A percentile compares a stretch with the other conserved stretches of the same genome.
Conservation (phyloP, 768 basidiomycete species). For the Macrolepiota fuliginosa region DNA sequence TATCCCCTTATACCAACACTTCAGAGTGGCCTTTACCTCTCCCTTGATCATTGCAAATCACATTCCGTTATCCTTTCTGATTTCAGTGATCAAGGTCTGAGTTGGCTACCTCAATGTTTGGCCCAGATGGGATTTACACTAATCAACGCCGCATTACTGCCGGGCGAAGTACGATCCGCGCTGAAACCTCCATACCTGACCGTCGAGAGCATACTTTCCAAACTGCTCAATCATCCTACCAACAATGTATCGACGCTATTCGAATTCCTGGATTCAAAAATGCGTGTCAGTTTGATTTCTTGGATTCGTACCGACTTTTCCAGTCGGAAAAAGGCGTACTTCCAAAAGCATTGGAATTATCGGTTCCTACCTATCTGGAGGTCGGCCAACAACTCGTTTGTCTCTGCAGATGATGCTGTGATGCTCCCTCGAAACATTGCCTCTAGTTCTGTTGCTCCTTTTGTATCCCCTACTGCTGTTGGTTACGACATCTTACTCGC, state of each 20-base stretch:
- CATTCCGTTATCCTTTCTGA: conserved; percentile 23
- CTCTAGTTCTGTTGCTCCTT: background rate
- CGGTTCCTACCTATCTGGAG: conserved; percentile 3
- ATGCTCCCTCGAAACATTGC: conserved; percentile 7
- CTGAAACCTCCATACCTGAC: background rate
- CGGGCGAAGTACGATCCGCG: conserved; percentile 12
- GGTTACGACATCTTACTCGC: background rate
- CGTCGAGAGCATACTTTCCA: background rate
- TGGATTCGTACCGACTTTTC: background rate
- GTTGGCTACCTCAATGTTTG: conserved; percentile 30
- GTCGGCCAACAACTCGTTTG: background rate
- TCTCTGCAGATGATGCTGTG: conserved; percentile 1
- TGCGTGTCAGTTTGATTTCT: background rate
- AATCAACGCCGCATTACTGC: conserved; percentile 16
- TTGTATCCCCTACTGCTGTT: conserved; percentile 1
- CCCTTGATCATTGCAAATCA: conserved; percentile 27
- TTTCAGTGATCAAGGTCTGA: conserved; percentile 5
- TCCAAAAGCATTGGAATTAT: background rate
- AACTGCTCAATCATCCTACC: background rate
- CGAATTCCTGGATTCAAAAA: background rate
- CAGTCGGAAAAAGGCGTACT: background rate
- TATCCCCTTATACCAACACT: conserved; percentile 36
- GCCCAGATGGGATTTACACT: conserved; percentile 10
- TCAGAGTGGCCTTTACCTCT: conserved; percentile 24
- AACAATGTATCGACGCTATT: background rate